These are phyloP conservation scores for Penicillium hesseltinei DNA, from an alignment of 2,329 filamentous ascomycete species.

Conservation along the genomic window DNA sequence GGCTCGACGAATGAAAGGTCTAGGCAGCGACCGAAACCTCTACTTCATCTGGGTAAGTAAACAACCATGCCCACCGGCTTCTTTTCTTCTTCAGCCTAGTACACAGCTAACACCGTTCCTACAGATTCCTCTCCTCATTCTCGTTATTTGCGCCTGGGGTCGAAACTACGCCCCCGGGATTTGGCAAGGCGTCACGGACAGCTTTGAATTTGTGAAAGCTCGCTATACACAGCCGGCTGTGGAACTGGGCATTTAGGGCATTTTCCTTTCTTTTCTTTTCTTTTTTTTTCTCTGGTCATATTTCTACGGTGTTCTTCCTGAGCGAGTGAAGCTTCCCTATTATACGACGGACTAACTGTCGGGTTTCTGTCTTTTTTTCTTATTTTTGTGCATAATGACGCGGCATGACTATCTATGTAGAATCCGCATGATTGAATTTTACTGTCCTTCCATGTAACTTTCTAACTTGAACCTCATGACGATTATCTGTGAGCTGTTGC, in stretches of 20 bases:
- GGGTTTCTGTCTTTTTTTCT: constrained; percentile 14
- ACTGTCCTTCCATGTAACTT: not conserved
- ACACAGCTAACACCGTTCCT: constrained; percentile 7
- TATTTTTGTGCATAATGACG: constrained; percentile 33
- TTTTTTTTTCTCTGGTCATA: constrained; percentile 13
- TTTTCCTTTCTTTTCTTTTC: constrained; percentile 15
- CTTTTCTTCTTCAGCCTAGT: constrained; percentile 14
- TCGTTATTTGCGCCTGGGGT: constrained; percentile 47
- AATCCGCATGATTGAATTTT: constrained; percentile 8
- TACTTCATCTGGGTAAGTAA: constrained; percentile 54
- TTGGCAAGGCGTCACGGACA: constrained; percentile 40
- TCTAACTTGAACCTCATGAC: not conserved
- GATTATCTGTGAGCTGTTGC: not conserved
- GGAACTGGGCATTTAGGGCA: constrained; percentile 30
- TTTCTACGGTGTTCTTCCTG: constrained; percentile 18
- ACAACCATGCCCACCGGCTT: not conserved
- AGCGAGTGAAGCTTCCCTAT: constrained; percentile 12
- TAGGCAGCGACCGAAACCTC: constrained; percentile 52
- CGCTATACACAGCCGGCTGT: constrained; percentile 36
- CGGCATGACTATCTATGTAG: constrained; percentile 30
- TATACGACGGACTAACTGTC: constrained; percentile 1
- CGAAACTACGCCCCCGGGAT: constrained; percentile 44
- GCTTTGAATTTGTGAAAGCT: constrained; percentile 40
- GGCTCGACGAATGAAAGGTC: constrained; percentile 48
- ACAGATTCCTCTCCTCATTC: constrained; percentile 49